Conservation (phyloP, 495 filamentous ascomycete genomes). For the Cercophora scortea region DNA sequence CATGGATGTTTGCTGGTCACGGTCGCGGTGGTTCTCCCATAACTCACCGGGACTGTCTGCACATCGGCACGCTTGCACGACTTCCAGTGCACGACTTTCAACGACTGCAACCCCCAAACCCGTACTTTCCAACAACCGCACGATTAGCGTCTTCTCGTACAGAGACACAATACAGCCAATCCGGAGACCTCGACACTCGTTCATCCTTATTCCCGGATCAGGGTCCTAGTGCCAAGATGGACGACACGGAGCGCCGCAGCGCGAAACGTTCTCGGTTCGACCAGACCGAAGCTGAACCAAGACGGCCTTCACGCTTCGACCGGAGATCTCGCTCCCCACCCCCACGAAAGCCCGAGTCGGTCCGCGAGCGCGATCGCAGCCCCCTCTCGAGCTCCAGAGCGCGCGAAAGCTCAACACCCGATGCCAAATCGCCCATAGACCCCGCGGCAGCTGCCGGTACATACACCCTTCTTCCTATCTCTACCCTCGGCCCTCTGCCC, state of each 20-base stretch:
- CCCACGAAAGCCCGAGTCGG: constrained; percentile 42
- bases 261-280: constrained; percentile 88
- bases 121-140: neutral
- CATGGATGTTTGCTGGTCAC: neutral
- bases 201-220: neutral
- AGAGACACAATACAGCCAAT: neutral
- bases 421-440: constrained; percentile 43
- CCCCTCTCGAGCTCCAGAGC: constrained; percentile 48
- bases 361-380: constrained; percentile 60
- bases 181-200: neutral
- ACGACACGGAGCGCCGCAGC: constrained; percentile 66
- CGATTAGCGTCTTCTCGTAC: neutral
- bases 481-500: neutral
- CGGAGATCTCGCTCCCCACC: constrained; percentile 80
- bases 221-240: constrained; percentile 42
- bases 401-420: constrained; percentile 41
- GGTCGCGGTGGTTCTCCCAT: neutral
- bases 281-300: constrained; percentile 71
- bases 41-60: neutral
- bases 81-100: neutral
- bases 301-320: constrained; percentile 68
- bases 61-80: neutral
- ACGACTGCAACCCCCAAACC: neutral
- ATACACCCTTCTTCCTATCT: constrained; percentile 7
- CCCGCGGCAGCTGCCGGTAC: constrained; percentile 84